Base-by-base conservation (phyloP, 345 rosid genomes). In the Atalantia buxifolia region DNA sequence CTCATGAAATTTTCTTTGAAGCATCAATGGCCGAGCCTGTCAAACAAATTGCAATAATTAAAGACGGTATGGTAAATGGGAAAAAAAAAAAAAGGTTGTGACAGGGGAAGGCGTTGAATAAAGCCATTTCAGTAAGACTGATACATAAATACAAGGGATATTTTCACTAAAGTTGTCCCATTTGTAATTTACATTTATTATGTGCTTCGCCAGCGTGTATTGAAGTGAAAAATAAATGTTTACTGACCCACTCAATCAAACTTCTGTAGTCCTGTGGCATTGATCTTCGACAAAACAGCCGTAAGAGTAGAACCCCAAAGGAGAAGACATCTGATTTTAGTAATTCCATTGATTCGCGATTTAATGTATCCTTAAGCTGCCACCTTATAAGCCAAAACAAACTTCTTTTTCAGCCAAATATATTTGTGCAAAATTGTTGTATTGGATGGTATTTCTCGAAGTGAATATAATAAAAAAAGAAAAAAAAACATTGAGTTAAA, bases 231-330 rank as follows among this genome's bases (percentile, higher is more conserved):
- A 53, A 53, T n/a, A 40, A 7, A 18, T 7, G 57, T 35, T 14
- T 42, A 84, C 87, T 79, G 33, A 87, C 89, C 87, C 85, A 80
- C 9, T 84, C 81, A 19, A 84, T 63, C 78, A 87, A 77, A 60
- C 64, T 79, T 75, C 48, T 74, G 83, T 83, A 83, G 24, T 84
- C 84, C 69, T 63, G 63, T 19, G 86, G 87, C 1, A 60, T 78
- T 42, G 81, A 75, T 79, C 66, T 77, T 75, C 72, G 69, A 78
- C 87, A 79, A 55, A 87, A 87, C 69, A 87, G 72, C 76, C 85
- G 79, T 67, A 87, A 56, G 56, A 87, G 86, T 69, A 87, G 79
- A 67, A 84, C 79, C 55, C 89, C 89, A 22, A 84, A 84, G 12
- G 80, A 67, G 38, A 77, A 71, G 28, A 87, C 79, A 77, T 87